These are phyloP conservation scores for Globisporangium apiculatum DNA, from an alignment of 352 stramenopile genomes.

Conservation along the genomic window DNA sequence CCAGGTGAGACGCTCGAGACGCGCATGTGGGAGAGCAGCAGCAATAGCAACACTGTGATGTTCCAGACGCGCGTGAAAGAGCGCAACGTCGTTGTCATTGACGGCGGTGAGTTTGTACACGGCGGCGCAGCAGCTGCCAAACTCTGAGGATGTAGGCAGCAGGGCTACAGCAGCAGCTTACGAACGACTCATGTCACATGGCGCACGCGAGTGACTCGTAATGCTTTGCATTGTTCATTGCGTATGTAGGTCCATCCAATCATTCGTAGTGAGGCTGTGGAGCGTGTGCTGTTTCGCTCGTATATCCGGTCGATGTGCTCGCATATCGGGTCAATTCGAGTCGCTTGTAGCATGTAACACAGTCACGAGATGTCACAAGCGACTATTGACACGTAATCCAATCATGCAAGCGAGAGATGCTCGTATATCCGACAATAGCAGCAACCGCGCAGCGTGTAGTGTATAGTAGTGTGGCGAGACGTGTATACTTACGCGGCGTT, in stretches of 20 bases:
- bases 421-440: no score
- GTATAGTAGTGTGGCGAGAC: not conserved
- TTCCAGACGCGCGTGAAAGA: conserved; percentile 78
- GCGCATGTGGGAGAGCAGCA: conserved; percentile 63
- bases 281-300: no score
- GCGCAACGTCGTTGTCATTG: conserved; percentile 65
- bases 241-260: conserved; percentile 13
- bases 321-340: no score
- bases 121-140: conserved; percentile 5
- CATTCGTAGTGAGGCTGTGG: conserved; percentile 1
- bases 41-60: conserved; percentile 39
- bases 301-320: no score
- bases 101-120: conserved; percentile 76
- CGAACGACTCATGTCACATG: not conserved
- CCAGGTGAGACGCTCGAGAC: conserved; percentile 86
- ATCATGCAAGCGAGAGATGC: no score
- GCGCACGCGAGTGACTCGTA: not conserved
- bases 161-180: no score
- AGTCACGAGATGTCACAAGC: no score
- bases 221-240: conserved; percentile 12
- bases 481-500: conserved; percentile 3
- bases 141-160: conserved; percentile 2
- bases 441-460: conserved; percentile 1
- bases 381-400: no score
- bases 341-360: no score